Evolutionary conservation across 2,329 filamentous ascomycete species (phyloP).

Genomic region (Lachnellula willkommii): DNA sequence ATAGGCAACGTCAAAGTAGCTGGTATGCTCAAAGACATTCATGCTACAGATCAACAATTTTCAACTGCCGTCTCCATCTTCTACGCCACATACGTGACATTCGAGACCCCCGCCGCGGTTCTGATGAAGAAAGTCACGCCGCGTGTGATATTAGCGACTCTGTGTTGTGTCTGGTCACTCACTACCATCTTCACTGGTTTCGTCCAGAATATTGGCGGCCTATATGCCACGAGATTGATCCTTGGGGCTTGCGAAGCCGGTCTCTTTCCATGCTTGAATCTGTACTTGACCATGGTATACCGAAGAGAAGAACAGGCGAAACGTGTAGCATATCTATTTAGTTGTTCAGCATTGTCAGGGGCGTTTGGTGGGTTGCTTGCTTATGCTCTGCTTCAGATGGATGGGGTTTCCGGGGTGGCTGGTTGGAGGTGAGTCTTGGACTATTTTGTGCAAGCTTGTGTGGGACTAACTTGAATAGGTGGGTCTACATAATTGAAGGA

Average conservation of each 20-base stretch:
- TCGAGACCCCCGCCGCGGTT: slow-evolving; percentile 44
- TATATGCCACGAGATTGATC: slow-evolving; percentile 42
- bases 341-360: slow-evolving; percentile 46
- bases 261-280: slow-evolving; percentile 44
- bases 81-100: slow-evolving; percentile 46
- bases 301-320: slow-evolving; percentile 49
- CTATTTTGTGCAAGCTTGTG: neutral
- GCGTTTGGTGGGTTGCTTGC: slow-evolving; percentile 51
- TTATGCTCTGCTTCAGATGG: slow-evolving; percentile 43
- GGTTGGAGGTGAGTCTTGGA: slow-evolving; percentile 44
- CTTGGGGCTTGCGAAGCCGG: slow-evolving; percentile 45
- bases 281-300: slow-evolving; percentile 51
- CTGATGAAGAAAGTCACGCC: slow-evolving; percentile 44
- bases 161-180: slow-evolving; percentile 38
- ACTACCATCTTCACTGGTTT: slow-evolving; percentile 44
- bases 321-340: slow-evolving; percentile 48
- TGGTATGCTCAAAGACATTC: slow-evolving; percentile 18
- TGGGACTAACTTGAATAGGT: slow-evolving; percentile 22
- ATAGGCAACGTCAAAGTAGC: slow-evolving; percentile 36
- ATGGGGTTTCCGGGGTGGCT: slow-evolving; percentile 38
- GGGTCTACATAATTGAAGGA: slow-evolving; percentile 47
- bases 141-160: slow-evolving; percentile 34
- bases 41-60: slow-evolving; percentile 13
- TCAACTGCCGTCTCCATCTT: slow-evolving; percentile 40
- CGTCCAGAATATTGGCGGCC: slow-evolving; percentile 36